A percentile compares a stretch with the other conserved stretches of the same genome.
Conservation (phyloP, 768 basidiomycete genomes). For the Lentinula sp. region DNA sequence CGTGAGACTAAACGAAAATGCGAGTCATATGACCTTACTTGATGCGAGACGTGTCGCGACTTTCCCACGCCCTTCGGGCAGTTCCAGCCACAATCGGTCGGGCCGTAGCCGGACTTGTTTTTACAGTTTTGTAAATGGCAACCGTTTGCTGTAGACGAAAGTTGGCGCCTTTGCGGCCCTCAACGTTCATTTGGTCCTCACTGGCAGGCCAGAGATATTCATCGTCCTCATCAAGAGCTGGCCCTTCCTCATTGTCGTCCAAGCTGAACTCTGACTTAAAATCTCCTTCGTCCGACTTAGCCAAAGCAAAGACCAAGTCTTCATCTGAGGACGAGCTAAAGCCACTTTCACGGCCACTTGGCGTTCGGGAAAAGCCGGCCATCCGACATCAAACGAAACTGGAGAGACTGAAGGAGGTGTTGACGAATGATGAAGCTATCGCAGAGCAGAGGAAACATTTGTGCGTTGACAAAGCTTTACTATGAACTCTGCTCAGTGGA, state of each 20-base stretch:
- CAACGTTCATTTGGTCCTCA: background rate
- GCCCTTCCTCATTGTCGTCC: background rate
- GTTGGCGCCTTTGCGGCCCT: background rate
- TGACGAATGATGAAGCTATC: conserved; percentile 6
- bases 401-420: conserved; percentile 2
- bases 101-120: background rate
- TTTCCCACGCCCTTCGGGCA: background rate
- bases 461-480: conserved; percentile 24
- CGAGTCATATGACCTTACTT: background rate
- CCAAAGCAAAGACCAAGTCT: background rate
- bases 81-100: background rate
- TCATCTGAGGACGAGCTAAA: background rate
- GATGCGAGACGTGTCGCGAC: background rate
- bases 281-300: background rate
- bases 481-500: background rate
- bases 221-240: background rate
- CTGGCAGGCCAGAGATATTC: background rate
- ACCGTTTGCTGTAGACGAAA: background rate
- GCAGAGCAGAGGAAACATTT: conserved; percentile 14
- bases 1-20: background rate
- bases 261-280: background rate
- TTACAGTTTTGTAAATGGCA: background rate
- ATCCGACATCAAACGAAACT: background rate
- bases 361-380: background rate
- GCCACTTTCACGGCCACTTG: background rate